Conservation (phyloP, 228 moss, liverwort and hornwort species). For the Sphagnum magellanicum region DNA sequence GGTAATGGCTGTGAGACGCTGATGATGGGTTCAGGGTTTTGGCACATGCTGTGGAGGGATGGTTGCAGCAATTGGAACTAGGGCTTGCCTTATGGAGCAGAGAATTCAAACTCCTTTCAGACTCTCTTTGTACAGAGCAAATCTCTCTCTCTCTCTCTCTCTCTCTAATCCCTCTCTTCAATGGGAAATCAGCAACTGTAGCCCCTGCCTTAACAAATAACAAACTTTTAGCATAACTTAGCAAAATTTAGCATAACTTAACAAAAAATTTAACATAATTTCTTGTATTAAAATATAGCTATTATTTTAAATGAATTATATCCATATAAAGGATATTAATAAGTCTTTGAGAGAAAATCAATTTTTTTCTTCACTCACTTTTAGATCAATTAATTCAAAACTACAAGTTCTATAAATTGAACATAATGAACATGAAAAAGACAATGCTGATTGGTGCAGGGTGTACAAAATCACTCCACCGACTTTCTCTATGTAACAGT, state of each 20-base stretch:
- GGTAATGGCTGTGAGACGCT: background rate
- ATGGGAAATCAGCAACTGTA: no score
- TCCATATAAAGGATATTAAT: background rate
- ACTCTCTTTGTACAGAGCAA: constrained; percentile 32
- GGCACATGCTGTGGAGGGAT: constrained; percentile 52
- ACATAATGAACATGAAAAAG: background rate
- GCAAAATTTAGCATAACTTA: no score
- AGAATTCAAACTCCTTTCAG: constrained; percentile 49
- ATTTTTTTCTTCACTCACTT: background rate
- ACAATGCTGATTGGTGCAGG: constrained; percentile 20
- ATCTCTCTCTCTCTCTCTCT: no score
- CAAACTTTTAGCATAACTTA: no score
- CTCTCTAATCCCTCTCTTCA: no score
- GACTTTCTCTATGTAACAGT: constrained; percentile 58
- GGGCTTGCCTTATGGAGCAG: constrained; percentile 58
- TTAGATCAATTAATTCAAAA: background rate
- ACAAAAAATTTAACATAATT: no score
- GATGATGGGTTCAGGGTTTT: constrained; percentile 25
- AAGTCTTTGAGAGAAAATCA: background rate
- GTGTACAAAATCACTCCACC: constrained; percentile 35
- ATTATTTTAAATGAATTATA: background rate
- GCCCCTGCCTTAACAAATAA: no score
- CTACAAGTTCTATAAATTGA: background rate
- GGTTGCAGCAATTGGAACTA: constrained; percentile 65
- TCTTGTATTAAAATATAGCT: no score